A percentile compares a stretch with the other conserved stretches of the same genome.
Conservation (phyloP, 2,329 filamentous ascomycete genomes). For the Aspergillus neotritici region DNA sequence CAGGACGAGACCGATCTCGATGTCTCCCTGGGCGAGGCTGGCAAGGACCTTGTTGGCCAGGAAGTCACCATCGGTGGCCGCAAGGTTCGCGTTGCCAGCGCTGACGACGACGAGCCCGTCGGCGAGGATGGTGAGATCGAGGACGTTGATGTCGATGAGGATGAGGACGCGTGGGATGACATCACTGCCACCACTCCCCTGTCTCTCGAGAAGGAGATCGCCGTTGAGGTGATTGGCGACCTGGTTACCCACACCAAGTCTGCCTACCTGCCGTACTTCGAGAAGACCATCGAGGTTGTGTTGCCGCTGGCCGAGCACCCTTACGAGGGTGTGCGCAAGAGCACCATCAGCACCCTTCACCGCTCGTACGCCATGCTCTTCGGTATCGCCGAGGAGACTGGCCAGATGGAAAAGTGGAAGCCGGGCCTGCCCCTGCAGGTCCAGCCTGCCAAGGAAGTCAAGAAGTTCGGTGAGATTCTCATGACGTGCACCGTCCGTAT, state of each 20-base stretch:
- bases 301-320: constrained; percentile 77
- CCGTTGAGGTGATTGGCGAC: constrained; percentile 89
- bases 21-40: constrained; percentile 67
- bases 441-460: constrained; percentile 69
- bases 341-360: constrained; percentile 85
- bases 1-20: constrained; percentile 81
- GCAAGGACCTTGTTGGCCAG: constrained; percentile 66
- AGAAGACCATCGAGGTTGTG: constrained; percentile 78
- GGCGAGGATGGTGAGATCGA: constrained; percentile 55
- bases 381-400: constrained; percentile 75
- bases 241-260: constrained; percentile 80
- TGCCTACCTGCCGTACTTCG: constrained; percentile 75
- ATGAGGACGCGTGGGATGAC: constrained; percentile 79
- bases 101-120: constrained; percentile 49
- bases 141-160: constrained; percentile 65
- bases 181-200: constrained; percentile 80
- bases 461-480: constrained; percentile 80
- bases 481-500: constrained; percentile 76
- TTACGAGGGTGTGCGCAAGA: constrained; percentile 91
- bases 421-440: constrained; percentile 78
- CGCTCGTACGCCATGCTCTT: constrained; percentile 88
- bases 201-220: constrained; percentile 94
- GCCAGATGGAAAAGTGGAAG: constrained; percentile 75
- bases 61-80: constrained; percentile 74
- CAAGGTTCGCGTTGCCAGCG: constrained; percentile 73